Conservation (phyloP, 371 early-diverging fungal genomes). For the Syncephalis plumigaleata region DNA sequence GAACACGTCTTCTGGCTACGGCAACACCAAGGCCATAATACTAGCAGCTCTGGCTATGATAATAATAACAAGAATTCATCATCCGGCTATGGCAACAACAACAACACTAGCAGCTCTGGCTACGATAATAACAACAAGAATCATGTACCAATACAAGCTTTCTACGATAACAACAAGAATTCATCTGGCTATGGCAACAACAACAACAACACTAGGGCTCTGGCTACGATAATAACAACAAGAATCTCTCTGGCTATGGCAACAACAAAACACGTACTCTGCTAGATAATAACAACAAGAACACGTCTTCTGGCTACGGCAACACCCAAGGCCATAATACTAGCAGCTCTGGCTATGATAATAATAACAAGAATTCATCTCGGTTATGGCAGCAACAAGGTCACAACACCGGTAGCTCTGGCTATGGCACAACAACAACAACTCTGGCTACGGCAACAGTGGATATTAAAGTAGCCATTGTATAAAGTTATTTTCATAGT, state of each 20-base stretch:
- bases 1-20: not conserved
- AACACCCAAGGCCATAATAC: not conserved
- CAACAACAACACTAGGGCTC: not conserved
- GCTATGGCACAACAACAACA: conserved; percentile 1
- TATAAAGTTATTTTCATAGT: too few relatives aligned
- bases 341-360: not conserved
- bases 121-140: conserved; percentile 1
- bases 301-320: not conserved
- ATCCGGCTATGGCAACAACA: conserved; percentile 3
- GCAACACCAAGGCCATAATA: not conserved
- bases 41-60: not conserved
- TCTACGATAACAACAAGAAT: conserved; percentile 2
- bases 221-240: not conserved
- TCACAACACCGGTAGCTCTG: conserved; percentile 4
- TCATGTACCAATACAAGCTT: not conserved
- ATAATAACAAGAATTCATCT: too few relatives aligned
- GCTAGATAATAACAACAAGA: not conserved
- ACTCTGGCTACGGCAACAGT: too few relatives aligned
- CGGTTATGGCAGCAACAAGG: conserved; percentile 3
- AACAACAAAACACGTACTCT: not conserved
- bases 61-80: too few relatives aligned
- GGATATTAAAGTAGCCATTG: too few relatives aligned
- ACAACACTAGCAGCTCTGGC: conserved; percentile 5
- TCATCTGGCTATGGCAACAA: conserved; percentile 1
- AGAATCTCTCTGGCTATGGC: not conserved